phyloP scores from a whole-genome alignment of 176 grass and related monocot species.

The Dendrocalamus sinicus region DNA sequence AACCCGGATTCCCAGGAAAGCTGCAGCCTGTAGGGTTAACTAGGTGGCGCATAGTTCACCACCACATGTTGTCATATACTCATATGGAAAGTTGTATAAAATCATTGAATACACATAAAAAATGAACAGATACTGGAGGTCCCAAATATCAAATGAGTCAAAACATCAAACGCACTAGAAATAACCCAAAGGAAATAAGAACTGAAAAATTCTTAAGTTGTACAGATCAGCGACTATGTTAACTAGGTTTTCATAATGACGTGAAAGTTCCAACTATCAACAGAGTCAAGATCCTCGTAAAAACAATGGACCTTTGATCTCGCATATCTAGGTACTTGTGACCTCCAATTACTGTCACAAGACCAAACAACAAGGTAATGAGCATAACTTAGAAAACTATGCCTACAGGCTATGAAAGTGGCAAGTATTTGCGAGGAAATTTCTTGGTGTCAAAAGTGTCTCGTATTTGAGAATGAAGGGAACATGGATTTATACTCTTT shows the following conservation, averaged over 20 bases:
- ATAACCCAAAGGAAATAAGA: conserved; percentile 4
- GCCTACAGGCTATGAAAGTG: neutral
- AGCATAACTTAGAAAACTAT: conserved; percentile 11
- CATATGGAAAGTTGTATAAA: conserved; percentile 8
- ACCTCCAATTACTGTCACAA: conserved; percentile 18
- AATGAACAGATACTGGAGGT: neutral
- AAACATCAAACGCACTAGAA: conserved; percentile 22
- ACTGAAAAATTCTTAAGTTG: neutral
- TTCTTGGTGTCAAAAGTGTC: conserved; percentile 2
- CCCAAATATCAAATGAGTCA: conserved; percentile 2
- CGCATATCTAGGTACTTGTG: conserved; percentile 1
- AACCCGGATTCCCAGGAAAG: conserved; percentile 28
- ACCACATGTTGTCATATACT: neutral
- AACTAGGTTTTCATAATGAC: conserved; percentile 27
- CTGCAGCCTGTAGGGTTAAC: neutral
- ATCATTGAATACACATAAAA: conserved; percentile 1
- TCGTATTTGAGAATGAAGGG: neutral
- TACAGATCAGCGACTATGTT: conserved; percentile 23
- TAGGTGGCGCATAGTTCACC: conserved; percentile 4
- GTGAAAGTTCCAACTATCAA: conserved; percentile 25
- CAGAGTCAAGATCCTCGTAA: conserved; percentile 20
- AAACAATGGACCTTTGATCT: conserved; percentile 5
- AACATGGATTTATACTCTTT: neutral
- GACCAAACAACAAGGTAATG: neutral
- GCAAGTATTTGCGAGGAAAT: neutral